Conservation (phyloP, 2,329 filamentous ascomycete species). For the Oidium heveae region DNA sequence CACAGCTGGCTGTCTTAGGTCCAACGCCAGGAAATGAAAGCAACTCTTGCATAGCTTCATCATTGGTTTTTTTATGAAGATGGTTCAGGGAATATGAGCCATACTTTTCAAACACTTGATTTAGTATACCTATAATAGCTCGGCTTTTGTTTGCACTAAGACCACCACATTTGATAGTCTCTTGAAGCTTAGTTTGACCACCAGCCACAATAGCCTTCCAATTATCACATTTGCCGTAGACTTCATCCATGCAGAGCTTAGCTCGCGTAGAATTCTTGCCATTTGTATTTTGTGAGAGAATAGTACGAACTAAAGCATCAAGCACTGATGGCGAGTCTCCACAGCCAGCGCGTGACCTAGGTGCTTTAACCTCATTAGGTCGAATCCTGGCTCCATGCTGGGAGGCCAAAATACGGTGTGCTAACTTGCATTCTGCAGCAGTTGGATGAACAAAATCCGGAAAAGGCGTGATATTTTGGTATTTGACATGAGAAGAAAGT, state of each 20-base stretch:
- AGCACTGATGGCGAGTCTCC: constrained; percentile 29
- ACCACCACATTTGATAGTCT: constrained; percentile 38
- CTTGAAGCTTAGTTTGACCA: constrained; percentile 27
- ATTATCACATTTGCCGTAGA: constrained; percentile 47
- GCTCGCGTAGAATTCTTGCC: constrained; percentile 32
- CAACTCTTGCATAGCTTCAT: constrained; percentile 25
- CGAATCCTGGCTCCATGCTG: constrained; percentile 38
- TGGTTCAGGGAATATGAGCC: constrained; percentile 32
- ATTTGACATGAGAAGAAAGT: not conserved
- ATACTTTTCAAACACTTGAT: constrained; percentile 29
- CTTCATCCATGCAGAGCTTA: constrained; percentile 35
- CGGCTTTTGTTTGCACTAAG: constrained; percentile 45
- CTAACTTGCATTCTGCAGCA: constrained; percentile 39
- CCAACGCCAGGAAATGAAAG: constrained; percentile 26
- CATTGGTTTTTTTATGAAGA: constrained; percentile 18
- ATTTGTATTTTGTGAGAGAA: constrained; percentile 26
- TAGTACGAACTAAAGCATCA: constrained; percentile 26
- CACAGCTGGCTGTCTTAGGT: constrained; percentile 30
- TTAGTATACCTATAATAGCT: constrained; percentile 35
- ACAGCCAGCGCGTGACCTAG: constrained; percentile 43
- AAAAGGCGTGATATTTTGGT: constrained; percentile 25
- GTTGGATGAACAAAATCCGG: constrained; percentile 42
- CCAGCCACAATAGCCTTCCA: constrained; percentile 46
- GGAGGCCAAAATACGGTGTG: constrained; percentile 36
- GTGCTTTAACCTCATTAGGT: constrained; percentile 42